Conservation (phyloP, 345 rosid species). For the Gossypium arboreum region DNA sequence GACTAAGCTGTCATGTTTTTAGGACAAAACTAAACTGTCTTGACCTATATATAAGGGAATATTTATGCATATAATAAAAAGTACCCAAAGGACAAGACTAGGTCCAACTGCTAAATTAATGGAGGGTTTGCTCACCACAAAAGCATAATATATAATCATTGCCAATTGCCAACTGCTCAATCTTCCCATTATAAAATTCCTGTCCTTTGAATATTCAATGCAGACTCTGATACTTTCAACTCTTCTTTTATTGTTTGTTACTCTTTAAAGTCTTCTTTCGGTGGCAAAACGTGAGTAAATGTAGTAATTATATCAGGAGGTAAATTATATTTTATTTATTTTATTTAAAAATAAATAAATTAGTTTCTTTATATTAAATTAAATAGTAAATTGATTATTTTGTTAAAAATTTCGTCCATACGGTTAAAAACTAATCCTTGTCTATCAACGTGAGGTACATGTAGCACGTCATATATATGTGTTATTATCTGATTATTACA, state of each 20-base stretch:
- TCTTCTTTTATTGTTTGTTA: not conserved
- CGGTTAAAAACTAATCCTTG: too few relatives aligned
- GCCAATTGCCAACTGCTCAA: not conserved
- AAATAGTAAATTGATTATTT: too few relatives aligned
- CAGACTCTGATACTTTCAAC: not conserved
- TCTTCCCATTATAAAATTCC: not conserved
- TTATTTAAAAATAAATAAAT: too few relatives aligned
- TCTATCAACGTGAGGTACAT: too few relatives aligned
- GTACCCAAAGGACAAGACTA: not conserved
- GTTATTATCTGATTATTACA: too few relatives aligned
- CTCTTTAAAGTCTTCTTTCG: not conserved
- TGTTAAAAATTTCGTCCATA: too few relatives aligned
- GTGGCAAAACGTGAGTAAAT: too few relatives aligned
- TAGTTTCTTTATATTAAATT: accelerated
- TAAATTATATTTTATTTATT: too few relatives aligned
- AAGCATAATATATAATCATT: not conserved
- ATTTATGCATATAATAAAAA: too few relatives aligned
- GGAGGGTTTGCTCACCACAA: not conserved
- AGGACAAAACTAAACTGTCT: not conserved
- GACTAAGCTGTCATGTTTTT: constrained; percentile 16
- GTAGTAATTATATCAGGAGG: too few relatives aligned
- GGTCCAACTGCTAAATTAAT: not conserved
- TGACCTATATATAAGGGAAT: not conserved
- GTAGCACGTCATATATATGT: accelerated
- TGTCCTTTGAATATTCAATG: not conserved